A percentile compares a stretch with the other conserved stretches of the same genome.
phyloP scores from a whole-genome alignment of 768 basidiomycete species.

The Leccinellum luteum region DNA sequence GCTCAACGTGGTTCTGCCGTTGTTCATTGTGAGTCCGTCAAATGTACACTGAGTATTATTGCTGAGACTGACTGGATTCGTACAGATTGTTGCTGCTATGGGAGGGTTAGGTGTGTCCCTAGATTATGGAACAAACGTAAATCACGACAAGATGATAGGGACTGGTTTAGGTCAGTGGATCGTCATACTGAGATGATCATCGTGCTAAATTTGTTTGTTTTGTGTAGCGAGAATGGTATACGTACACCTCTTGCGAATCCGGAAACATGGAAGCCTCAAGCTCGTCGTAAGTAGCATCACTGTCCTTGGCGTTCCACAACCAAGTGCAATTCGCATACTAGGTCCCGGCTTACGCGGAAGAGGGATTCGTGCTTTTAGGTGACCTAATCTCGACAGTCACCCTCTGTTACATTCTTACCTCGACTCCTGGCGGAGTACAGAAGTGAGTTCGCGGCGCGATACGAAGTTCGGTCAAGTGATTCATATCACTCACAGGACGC shows the following conservation, averaged over 20 bases:
- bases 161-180: constrained; percentile 4
- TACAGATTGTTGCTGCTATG: constrained; percentile 1
- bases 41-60: background rate
- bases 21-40: constrained; percentile 4
- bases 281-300: background rate
- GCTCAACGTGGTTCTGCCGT: background rate
- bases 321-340: background rate
- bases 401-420: constrained; percentile 12
- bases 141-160: background rate
- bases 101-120: constrained; percentile 4
- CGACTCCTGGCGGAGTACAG: constrained; percentile 5
- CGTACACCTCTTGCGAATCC: background rate
- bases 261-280: background rate
- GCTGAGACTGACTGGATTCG: background rate
- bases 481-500: constrained; percentile 1
- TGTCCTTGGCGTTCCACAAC: background rate
- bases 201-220: background rate
- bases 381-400: constrained; percentile 9
- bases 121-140: background rate
- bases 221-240: background rate
- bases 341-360: constrained; percentile 1
- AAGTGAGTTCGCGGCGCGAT: background rate
- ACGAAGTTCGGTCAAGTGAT: background rate
- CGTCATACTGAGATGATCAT: background rate
- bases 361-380: constrained; percentile 4